Conservation (phyloP, 1,139 yeast species). For the Nadsonia commutata region DNA sequence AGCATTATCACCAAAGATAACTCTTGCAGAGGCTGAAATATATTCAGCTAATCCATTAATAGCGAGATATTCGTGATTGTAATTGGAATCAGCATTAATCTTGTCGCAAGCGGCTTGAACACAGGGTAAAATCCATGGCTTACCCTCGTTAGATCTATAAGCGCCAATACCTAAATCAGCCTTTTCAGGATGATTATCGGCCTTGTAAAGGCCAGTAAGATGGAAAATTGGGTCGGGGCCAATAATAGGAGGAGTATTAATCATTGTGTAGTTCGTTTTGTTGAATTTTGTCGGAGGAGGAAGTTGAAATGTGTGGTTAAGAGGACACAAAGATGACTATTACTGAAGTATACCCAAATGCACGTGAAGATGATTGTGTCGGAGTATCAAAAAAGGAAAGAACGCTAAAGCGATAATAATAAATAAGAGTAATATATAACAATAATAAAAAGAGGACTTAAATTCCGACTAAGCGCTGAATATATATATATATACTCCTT, state of each 20-base stretch:
- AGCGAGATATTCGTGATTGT: conserved; percentile 85
- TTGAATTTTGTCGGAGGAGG: no score
- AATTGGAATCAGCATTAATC: conserved; percentile 38
- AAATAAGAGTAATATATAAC: no score
- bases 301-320: no score
- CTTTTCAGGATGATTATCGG: conserved; percentile 40
- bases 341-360: no score
- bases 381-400: no score
- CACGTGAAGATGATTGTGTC: no score
- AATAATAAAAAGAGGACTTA: no score
- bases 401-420: no score
- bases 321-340: no score
- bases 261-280: conserved; percentile 1
- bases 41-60: conserved; percentile 67
- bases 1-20: conserved; percentile 58
- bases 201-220: conserved; percentile 55
- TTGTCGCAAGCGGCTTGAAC: conserved; percentile 51
- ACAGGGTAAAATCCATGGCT: conserved; percentile 81
- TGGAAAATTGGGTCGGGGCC: conserved; percentile 45
- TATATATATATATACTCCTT: no score
- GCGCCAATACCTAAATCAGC: conserved; percentile 89
- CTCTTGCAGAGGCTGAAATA: conserved; percentile 58
- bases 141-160: conserved; percentile 69
- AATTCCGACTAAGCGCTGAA: no score
- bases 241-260: conserved; percentile 15